Conservation (phyloP, 148 eudicot species). For the Heliosperma pusillum region DNA sequence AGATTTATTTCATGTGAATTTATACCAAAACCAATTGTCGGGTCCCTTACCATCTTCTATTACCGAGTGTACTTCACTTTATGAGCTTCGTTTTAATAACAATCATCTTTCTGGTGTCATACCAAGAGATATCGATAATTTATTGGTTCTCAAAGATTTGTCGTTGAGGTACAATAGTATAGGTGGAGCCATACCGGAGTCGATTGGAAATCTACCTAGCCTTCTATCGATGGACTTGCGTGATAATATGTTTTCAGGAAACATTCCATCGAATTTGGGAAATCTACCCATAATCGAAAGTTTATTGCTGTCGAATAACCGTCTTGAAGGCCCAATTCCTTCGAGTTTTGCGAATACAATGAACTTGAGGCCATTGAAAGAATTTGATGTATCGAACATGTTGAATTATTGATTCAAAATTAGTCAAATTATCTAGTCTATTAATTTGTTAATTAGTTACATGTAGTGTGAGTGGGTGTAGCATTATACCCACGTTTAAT, state of each 20-base stretch:
- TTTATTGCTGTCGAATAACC: constrained; percentile 41
- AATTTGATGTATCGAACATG: no score
- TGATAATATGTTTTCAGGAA: background rate
- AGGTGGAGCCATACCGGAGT: no score
- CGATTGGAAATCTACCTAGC: no score
- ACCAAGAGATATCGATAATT: background rate
- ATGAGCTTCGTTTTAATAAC: background rate
- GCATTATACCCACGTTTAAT: no score
- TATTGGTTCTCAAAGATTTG: no score
- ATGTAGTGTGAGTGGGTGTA: no score
- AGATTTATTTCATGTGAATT: background rate
- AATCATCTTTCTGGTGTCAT: background rate
- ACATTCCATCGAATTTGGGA: background rate
- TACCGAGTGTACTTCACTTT: background rate
- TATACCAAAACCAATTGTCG: background rate
- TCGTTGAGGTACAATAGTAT: no score
- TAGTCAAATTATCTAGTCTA: no score
- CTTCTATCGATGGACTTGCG: background rate
- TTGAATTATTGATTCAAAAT: no score
- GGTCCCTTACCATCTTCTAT: background rate
- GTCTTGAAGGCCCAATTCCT: constrained; percentile 54
- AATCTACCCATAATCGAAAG: background rate
- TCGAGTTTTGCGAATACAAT: constrained; percentile 52
- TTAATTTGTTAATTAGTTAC: no score
- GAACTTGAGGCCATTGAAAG: no score